These are phyloP conservation scores for Cytospora leucostoma DNA, from an alignment of 2,329 filamentous ascomycete genomes.

Conservation along the genomic window DNA sequence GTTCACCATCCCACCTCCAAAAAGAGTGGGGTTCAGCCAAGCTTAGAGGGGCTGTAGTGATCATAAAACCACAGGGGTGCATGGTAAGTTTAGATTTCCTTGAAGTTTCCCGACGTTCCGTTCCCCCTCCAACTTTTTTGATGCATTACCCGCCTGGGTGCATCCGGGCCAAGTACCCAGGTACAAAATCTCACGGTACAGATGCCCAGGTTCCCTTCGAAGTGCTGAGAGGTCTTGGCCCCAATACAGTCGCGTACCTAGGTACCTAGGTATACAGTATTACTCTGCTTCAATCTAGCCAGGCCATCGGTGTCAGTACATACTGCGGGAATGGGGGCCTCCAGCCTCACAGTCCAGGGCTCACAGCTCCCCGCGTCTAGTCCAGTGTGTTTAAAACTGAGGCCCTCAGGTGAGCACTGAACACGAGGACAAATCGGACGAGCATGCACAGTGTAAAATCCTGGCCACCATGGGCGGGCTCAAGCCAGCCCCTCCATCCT, in stretches of 20 bases:
- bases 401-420: conserved; percentile 16
- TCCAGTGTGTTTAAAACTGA: conserved; percentile 11
- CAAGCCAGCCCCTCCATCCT: conserved; percentile 22
- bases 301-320: too few relatives aligned
- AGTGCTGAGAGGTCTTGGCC: not conserved
- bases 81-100: not conserved
- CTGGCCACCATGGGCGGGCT: conserved; percentile 12
- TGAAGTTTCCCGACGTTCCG: not conserved
- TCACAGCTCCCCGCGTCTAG: not conserved
- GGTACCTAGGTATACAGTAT: not conserved
- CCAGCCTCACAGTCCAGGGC: not conserved
- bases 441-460: conserved; percentile 17
- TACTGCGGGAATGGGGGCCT: too few relatives aligned
- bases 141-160: not conserved
- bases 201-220: not conserved
- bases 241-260: not conserved
- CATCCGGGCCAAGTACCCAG: not conserved
- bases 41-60: conserved; percentile 21
- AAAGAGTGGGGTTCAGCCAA: conserved; percentile 23
- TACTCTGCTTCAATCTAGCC: too few relatives aligned
- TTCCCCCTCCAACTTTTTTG: not conserved
- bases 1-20: conserved; percentile 22
- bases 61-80: conserved; percentile 12
- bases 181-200: not conserved
- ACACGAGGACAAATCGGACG: conserved; percentile 20